A percentile compares a stretch with the other conserved stretches of the same genome.
Conservation (phyloP, 1,284 basidiomycete species). For the Cryptococcus floricola region DNA sequence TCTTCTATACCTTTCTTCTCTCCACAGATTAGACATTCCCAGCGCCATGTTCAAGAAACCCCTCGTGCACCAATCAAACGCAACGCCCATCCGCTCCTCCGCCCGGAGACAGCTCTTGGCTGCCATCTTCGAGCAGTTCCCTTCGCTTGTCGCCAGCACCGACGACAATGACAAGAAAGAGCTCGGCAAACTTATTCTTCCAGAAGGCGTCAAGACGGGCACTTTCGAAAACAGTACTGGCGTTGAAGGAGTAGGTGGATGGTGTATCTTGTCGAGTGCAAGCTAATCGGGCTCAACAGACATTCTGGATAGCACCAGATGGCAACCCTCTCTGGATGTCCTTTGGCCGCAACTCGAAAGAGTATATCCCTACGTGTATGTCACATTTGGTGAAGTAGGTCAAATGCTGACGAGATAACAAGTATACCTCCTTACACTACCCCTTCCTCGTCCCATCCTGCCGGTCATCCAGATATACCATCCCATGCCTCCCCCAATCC, state of each 20-base stretch:
- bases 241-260: slow-evolving; percentile 38
- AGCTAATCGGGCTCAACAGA: slow-evolving; percentile 45
- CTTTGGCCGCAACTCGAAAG: slow-evolving; percentile 56
- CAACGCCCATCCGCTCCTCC: slow-evolving; percentile 46
- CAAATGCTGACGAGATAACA: slow-evolving; percentile 42
- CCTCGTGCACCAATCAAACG: slow-evolving; percentile 44
- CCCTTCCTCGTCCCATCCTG: slow-evolving; percentile 27
- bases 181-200: slow-evolving; percentile 38
- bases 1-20: not conserved
- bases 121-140: slow-evolving; percentile 35
- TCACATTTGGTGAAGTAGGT: slow-evolving; percentile 53
- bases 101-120: slow-evolving; percentile 41
- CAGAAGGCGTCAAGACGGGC: slow-evolving; percentile 39
- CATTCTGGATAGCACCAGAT: slow-evolving; percentile 51
- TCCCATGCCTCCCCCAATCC: slow-evolving; percentile 43
- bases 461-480: slow-evolving; percentile 42
- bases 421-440: slow-evolving; percentile 35
- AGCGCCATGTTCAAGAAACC: slow-evolving; percentile 48
- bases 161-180: slow-evolving; percentile 26
- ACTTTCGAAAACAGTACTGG: slow-evolving; percentile 44
- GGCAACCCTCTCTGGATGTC: slow-evolving; percentile 81
- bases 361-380: slow-evolving; percentile 64
- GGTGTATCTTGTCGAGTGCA: not conserved
- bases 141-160: slow-evolving; percentile 11
- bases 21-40: not conserved